These are phyloP conservation scores for Phaffomyces opuntiae DNA, from an alignment of 805 yeast genomes.

Conservation along the genomic window DNA sequence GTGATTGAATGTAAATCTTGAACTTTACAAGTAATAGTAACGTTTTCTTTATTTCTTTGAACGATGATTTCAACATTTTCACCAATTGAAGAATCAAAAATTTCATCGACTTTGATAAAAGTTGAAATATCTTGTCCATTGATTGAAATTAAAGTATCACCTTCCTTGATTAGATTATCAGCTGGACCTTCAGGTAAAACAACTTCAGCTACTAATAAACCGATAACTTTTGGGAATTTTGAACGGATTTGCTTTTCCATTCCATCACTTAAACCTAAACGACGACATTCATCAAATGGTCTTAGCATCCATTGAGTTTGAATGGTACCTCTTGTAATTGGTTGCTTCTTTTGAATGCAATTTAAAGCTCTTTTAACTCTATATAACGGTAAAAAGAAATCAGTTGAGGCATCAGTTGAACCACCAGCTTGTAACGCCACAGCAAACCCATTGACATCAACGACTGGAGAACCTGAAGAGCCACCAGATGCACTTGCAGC, in stretches of 20 bases:
- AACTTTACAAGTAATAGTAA: slow-evolving; percentile 44
- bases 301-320: slow-evolving; percentile 84
- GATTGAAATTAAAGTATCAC: slow-evolving; percentile 74
- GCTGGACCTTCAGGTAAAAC: slow-evolving; percentile 85
- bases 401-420: slow-evolving; percentile 83
- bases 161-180: slow-evolving; percentile 65
- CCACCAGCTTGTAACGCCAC: slow-evolving; percentile 96
- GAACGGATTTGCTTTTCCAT: slow-evolving; percentile 66
- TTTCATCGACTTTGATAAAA: slow-evolving; percentile 76
- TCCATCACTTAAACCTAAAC: slow-evolving; percentile 73
- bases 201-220: slow-evolving; percentile 76
- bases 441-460: slow-evolving; percentile 77
- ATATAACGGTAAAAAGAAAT: slow-evolving; percentile 81
- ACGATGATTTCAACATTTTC: slow-evolving; percentile 46
- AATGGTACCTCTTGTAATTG: slow-evolving; percentile 83
- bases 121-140: slow-evolving; percentile 58
- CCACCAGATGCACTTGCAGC: slow-evolving; percentile 97
- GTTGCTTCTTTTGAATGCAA: slow-evolving; percentile 53
- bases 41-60: slow-evolving; percentile 68
- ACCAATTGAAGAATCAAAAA: slow-evolving; percentile 68
- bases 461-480: slow-evolving; percentile 95
- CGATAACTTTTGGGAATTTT: slow-evolving; percentile 66
- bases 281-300: slow-evolving; percentile 85
- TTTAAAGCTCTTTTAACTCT: slow-evolving; percentile 75
- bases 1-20: slow-evolving; percentile 78